A percentile compares a stretch with the other conserved stretches of the same genome.
Conservation (phyloP, 768 basidiomycete genomes). For the Fomitopsis serialis region DNA sequence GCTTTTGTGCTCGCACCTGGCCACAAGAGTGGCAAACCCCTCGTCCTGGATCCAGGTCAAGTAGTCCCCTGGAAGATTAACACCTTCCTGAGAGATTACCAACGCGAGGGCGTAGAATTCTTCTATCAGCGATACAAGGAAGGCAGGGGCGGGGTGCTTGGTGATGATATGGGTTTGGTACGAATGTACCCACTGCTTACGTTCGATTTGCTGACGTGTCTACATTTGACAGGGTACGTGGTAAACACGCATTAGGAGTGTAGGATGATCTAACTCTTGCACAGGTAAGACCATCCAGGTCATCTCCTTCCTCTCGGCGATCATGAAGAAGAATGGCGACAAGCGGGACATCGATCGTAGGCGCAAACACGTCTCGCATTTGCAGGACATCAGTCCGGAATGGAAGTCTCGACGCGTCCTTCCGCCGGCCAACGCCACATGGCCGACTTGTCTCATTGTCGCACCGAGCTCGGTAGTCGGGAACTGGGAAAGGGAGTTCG, state of each 20-base stretch:
- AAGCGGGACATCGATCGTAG: slow-evolving; percentile 61
- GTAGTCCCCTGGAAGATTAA: slow-evolving; percentile 71
- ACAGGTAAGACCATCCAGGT: slow-evolving; percentile 92
- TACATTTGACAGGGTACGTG: neutral
- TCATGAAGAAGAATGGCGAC: slow-evolving; percentile 80
- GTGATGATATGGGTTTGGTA: slow-evolving; percentile 94
- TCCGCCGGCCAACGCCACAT: slow-evolving; percentile 63
- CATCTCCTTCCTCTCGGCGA: slow-evolving; percentile 82
- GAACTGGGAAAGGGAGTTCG: slow-evolving; percentile 90
- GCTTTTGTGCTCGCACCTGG: slow-evolving; percentile 43
- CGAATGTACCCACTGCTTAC: slow-evolving; percentile 5
- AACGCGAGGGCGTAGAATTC: slow-evolving; percentile 81
- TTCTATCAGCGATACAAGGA: slow-evolving; percentile 69
- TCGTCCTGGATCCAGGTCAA: slow-evolving; percentile 46
- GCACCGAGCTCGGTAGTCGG: slow-evolving; percentile 79
- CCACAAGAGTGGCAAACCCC: slow-evolving; percentile 38
- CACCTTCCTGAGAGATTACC: slow-evolving; percentile 85
- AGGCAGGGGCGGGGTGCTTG: slow-evolving; percentile 74
- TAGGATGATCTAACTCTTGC: neutral
- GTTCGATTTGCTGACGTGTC: neutral
- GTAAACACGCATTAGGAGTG: neutral
- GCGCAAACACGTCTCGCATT: slow-evolving; percentile 53
- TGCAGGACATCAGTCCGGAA: slow-evolving; percentile 48
- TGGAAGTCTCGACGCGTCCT: slow-evolving; percentile 50
- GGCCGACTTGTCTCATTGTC: slow-evolving; percentile 86